Evolutionary conservation across 2,329 filamentous ascomycete species (phyloP).

Genomic region (Pseudogymnoascus sp.): DNA sequence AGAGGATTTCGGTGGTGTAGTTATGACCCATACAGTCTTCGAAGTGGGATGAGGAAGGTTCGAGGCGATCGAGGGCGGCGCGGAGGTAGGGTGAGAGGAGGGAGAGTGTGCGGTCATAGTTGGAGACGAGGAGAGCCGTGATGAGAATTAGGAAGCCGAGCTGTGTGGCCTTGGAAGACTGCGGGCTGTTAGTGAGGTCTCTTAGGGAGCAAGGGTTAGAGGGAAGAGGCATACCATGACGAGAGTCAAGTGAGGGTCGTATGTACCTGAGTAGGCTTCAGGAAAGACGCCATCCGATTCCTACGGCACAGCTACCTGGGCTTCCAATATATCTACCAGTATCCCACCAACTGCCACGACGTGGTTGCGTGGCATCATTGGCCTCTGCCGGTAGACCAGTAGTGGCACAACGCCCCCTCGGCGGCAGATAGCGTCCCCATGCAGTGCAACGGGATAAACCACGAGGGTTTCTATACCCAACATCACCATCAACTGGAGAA

Average conservation of each 20-base stretch:
- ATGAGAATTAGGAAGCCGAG: slow-evolving; percentile 5
- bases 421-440: not conserved
- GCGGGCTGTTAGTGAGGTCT: not conserved
- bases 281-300: not conserved
- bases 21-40: slow-evolving; percentile 16
- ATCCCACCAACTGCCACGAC: not conserved
- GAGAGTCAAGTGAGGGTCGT: not conserved
- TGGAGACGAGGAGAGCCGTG: not conserved
- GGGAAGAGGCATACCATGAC: not conserved
- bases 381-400: not conserved
- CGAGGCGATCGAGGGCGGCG: not conserved
- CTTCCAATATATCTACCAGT: not conserved
- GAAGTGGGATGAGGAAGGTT: not conserved
- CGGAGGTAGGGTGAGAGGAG: not conserved
- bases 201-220: not conserved
- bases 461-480: not conserved
- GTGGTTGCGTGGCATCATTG: not conserved
- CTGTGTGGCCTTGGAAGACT: slow-evolving; percentile 5
- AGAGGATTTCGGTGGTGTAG: slow-evolving; percentile 23
- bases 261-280: not conserved
- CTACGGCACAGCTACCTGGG: not conserved
- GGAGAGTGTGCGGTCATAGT: not conserved
- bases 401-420: not conserved
- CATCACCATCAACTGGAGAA: not conserved
- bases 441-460: not conserved